A percentile compares a stretch with the other conserved stretches of the same genome.
These are phyloP conservation scores for Parastagonospora nodorum DNA, from an alignment of 2,329 filamentous ascomycete genomes.

Conservation along the genomic window DNA sequence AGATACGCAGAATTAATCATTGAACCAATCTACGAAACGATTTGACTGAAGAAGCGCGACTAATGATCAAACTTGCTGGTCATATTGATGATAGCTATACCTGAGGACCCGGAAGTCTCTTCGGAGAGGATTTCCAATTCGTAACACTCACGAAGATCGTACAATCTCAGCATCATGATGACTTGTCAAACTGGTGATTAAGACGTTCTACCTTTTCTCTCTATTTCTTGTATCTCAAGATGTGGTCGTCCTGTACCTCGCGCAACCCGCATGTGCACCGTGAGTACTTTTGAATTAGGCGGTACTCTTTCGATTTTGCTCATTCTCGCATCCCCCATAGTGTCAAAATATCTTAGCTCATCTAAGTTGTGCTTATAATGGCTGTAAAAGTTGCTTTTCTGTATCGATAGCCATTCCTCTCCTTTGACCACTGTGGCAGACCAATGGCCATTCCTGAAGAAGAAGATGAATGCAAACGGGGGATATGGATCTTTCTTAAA, in stretches of 20 bases:
- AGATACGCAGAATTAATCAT: too few relatives aligned
- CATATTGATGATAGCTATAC: too few relatives aligned
- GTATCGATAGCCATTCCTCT: slow-evolving; percentile 1
- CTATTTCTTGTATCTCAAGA: neutral
- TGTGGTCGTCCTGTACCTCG: slow-evolving; percentile 1
- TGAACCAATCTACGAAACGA: too few relatives aligned
- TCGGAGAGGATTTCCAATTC: too few relatives aligned
- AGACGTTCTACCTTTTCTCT: too few relatives aligned
- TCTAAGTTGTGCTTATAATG: slow-evolving; percentile 2
- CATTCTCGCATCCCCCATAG: slow-evolving; percentile 1
- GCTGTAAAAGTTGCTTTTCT: slow-evolving; percentile 3
- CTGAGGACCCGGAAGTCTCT: too few relatives aligned
- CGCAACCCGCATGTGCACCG: slow-evolving; percentile 1
- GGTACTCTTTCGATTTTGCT: neutral
- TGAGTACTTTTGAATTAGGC: neutral
- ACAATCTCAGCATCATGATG: too few relatives aligned
- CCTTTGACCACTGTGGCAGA: slow-evolving; percentile 1
- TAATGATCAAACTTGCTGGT: too few relatives aligned
- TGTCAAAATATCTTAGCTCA: slow-evolving; percentile 2
- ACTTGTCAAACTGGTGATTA: too few relatives aligned
- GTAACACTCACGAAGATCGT: too few relatives aligned
- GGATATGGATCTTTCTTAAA: neutral
- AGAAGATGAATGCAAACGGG: slow-evolving; percentile 4
- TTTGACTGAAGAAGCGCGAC: too few relatives aligned
- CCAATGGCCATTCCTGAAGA: slow-evolving; percentile 8